Base-by-base conservation (phyloP, 768 basidiomycete genomes). In the Lyophyllum atratum region DNA sequence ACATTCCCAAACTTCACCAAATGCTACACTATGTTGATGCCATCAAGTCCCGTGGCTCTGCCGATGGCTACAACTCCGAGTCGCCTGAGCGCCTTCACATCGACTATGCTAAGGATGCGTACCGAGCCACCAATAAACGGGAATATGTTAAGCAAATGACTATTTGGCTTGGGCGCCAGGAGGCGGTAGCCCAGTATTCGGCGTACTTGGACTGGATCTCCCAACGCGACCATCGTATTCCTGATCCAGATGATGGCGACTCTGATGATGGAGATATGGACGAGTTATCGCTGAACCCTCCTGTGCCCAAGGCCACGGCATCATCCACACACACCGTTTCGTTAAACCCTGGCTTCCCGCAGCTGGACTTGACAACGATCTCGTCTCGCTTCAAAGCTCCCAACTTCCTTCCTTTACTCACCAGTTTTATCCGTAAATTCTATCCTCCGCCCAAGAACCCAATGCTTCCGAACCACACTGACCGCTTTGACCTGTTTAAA, bases 81-180 rank as follows among this genome's bases (percentile, higher is more conserved):
- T 47, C 54, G 0, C 65, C 66, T 0, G 72, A 76, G 58, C 66
- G 65, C 5, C 61, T 78, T 0, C 78, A 79, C 46, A 78, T 77
- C 28, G 67, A 77, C 61, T 73, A 64, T 43, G 70, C 75, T 3
- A 78, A 79, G 56, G 52, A 66, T 14, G 66, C 62, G 0, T 69
- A 65, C 29, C 22, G 60, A 10, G 61, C 62, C 0, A 63, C 34
- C 21, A 73, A 72, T 37, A 59, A 58, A 49, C 54, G 62, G 2
- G 65, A 72, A 39, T 65, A 68, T 45, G 43, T 63, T 21, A 47
- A 45, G 15, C 77, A 77, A 50, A 79, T 78, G 29, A 31, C 29
- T 31, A 11, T 31, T 11, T 31, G 29, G 29, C 29, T 31, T 11
- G 11, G 29, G 11, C 62, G 68, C 6, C 72, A 72, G 31, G 76